Evolutionary conservation across 495 filamentous ascomycete genomes (phyloP).

Genomic region (Daldinia vernicosa): DNA sequence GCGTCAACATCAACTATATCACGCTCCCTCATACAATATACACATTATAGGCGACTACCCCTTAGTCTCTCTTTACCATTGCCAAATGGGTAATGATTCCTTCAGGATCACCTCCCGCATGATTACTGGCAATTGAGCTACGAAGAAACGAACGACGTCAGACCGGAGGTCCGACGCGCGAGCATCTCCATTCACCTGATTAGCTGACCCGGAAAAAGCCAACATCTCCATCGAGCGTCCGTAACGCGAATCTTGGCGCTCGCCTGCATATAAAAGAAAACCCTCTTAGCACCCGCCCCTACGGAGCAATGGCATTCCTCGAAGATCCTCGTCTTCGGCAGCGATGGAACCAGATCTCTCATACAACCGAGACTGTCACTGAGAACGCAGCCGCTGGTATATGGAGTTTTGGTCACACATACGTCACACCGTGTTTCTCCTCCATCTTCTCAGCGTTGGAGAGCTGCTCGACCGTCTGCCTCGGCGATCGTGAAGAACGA

Average conservation of each 20-base stretch:
- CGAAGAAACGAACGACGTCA: constrained; percentile 13
- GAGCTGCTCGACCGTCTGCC: constrained; percentile 75
- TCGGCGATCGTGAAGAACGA: constrained; percentile 77
- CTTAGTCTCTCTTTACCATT: constrained; percentile 5
- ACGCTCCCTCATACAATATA: constrained; percentile 15
- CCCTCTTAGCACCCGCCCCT: constrained; percentile 10
- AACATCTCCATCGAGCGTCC: constrained; percentile 11
- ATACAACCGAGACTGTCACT: constrained; percentile 91
- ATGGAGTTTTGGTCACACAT: constrained; percentile 86
- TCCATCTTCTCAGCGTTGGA: constrained; percentile 71
- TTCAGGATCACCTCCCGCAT: constrained; percentile 13
- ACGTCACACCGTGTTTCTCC: constrained; percentile 81
- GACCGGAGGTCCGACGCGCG: constrained; percentile 26
- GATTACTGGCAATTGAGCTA: constrained; percentile 23
- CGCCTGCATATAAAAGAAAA: constrained; percentile 12
- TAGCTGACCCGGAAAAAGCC: background rate
- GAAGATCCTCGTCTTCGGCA: constrained; percentile 94
- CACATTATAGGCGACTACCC: constrained; percentile 8
- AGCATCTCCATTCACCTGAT: constrained; percentile 4
- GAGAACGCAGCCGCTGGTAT: constrained; percentile 88
- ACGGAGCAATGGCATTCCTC: constrained; percentile 63
- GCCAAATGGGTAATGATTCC: constrained; percentile 25
- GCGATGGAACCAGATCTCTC: constrained; percentile 89
- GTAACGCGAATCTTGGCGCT: constrained; percentile 8
- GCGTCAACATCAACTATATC: constrained; percentile 25